Conservation (phyloP, 2,329 filamentous ascomycete genomes). For the Cytospora schulzeri region DNA sequence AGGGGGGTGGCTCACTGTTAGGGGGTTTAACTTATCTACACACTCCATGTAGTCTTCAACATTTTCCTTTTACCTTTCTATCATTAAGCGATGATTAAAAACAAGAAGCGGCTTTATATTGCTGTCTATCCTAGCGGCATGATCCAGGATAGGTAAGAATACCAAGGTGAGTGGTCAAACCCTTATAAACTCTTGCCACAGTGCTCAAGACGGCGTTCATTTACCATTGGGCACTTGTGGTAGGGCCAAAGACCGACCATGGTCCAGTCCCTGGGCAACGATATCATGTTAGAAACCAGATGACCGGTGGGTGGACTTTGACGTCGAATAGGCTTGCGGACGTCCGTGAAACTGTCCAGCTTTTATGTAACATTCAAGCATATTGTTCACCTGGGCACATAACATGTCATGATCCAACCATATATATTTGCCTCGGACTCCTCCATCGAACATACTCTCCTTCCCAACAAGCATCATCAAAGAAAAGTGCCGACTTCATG, state of each 20-base stretch:
- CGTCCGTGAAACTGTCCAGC: neutral
- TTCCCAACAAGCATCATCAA: neutral
- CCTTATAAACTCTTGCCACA: too few species aligned
- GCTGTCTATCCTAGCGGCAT: slow-evolving; percentile 8
- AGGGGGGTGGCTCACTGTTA: too few species aligned
- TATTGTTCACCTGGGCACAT: too few species aligned
- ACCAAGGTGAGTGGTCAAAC: too few species aligned
- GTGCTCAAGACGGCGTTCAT: neutral
- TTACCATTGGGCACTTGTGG: slow-evolving; percentile 7
- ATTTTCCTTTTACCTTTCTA: too few species aligned
- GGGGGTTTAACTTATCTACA: too few species aligned
- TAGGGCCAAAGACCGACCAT: slow-evolving; percentile 1
- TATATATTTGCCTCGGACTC: too few species aligned
- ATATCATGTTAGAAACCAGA: slow-evolving; percentile 6
- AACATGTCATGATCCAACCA: too few species aligned
- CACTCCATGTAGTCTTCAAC: too few species aligned
- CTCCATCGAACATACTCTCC: neutral
- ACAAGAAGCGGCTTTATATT: slow-evolving; percentile 13
- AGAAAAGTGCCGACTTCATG: neutral
- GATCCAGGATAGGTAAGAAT: neutral
- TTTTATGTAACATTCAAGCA: too few species aligned
- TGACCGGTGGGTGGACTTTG: neutral
- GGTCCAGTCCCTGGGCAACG: neutral
- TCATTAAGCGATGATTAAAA: neutral
- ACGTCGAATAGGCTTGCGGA: neutral